phyloP scores from a whole-genome alignment of 2,329 filamentous ascomycete species.

The Fusarium chuoi region DNA sequence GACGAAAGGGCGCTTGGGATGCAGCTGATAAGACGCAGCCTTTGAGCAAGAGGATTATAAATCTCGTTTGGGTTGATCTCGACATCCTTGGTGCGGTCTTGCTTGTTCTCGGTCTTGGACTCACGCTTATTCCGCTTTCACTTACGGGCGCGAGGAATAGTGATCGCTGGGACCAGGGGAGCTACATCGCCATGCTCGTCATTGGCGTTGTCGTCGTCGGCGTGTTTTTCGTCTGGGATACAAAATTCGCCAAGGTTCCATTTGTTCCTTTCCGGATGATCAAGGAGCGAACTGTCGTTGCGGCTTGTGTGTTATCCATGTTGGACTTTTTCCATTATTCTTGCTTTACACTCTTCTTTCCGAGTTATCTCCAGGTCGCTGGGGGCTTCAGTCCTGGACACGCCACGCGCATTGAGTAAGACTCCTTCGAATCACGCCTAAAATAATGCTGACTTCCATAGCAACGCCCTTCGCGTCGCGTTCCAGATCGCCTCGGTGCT shows the following conservation, averaged over 20 bases:
- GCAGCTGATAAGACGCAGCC: constrained; percentile 16
- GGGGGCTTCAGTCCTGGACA: constrained; percentile 49
- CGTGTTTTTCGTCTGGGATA: constrained; percentile 51
- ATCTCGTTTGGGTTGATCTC: constrained; percentile 46
- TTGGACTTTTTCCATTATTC: constrained; percentile 53
- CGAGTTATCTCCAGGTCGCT: constrained; percentile 54
- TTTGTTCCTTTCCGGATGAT: constrained; percentile 54
- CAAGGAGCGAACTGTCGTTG: constrained; percentile 52
- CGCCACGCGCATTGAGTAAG: constrained; percentile 51
- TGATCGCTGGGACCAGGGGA: constrained; percentile 45
- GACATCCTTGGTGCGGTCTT: constrained; percentile 50
- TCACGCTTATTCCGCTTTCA: constrained; percentile 51
- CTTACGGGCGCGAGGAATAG: constrained; percentile 51
- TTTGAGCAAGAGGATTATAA: constrained; percentile 33
- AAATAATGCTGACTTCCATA: neutral
- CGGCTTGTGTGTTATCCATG: constrained; percentile 50
- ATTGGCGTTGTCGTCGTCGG: constrained; percentile 43
- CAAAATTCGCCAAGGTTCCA: constrained; percentile 49
- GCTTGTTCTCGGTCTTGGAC: constrained; percentile 47
- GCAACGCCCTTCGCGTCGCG: constrained; percentile 47
- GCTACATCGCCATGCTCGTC: constrained; percentile 50
- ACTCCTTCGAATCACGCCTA: fast-evolving
- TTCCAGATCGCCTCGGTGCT: constrained; percentile 52
- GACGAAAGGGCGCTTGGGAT: constrained; percentile 28
- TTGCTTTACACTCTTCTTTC: constrained; percentile 53